These are phyloP conservation scores for Gloeophyllum trabeum DNA, from an alignment of 768 basidiomycete genomes.

Conservation along the genomic window DNA sequence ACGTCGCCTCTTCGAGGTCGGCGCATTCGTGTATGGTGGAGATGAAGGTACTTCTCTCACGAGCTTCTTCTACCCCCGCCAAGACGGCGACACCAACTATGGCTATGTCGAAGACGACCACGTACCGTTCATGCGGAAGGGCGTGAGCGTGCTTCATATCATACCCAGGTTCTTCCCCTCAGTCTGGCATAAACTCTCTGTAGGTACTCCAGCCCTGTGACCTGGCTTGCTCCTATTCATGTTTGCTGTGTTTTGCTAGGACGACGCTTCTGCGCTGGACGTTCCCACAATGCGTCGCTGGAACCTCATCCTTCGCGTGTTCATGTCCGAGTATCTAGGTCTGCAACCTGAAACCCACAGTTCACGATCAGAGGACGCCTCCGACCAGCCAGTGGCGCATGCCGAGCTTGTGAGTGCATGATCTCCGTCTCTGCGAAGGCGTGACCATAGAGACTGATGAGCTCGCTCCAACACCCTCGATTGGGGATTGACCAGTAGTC, in stretches of 20 bases:
- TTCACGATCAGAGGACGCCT: background rate
- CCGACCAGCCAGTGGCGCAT: no score
- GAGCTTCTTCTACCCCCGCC: constrained; percentile 60
- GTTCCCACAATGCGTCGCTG: constrained; percentile 79
- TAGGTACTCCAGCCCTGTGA: constrained; percentile 21
- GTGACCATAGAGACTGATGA: no score
- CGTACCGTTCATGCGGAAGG: constrained; percentile 72
- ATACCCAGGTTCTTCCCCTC: constrained; percentile 82
- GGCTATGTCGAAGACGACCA: constrained; percentile 89
- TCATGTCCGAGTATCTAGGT: constrained; percentile 84
- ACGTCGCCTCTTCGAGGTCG: constrained; percentile 51
- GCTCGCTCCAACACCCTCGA: no score
- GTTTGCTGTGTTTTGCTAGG: constrained; percentile 32
- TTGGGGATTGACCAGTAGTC: no score
- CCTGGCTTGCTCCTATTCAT: background rate
- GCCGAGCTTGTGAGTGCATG: no score
- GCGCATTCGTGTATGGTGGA: constrained; percentile 34
- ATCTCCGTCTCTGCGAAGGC: no score
- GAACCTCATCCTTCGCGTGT: constrained; percentile 81
- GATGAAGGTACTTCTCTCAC: constrained; percentile 22
- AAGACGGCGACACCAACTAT: constrained; percentile 21
- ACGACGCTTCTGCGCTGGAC: constrained; percentile 82
- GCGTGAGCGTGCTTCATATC: constrained; percentile 83
- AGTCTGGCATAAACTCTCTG: constrained; percentile 80
- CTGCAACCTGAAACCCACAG: constrained; percentile 32